These are phyloP conservation scores for Chaetomium strumarium DNA, from an alignment of 2,329 filamentous ascomycete species.

Conservation along the genomic window DNA sequence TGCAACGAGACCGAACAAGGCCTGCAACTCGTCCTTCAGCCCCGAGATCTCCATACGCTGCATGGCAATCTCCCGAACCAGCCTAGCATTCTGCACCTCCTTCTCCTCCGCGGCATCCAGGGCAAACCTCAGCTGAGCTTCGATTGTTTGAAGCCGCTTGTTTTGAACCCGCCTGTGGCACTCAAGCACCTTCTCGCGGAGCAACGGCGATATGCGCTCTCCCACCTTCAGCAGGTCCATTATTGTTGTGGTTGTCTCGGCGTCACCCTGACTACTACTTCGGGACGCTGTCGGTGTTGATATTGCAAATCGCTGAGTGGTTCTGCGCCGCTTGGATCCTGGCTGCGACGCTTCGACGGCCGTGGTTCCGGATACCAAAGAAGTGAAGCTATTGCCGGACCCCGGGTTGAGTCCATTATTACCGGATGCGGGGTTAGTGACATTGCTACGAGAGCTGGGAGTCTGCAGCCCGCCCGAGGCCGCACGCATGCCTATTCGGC, in stretches of 20 bases:
- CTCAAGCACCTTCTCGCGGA: slow-evolving; percentile 33
- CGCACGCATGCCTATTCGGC: slow-evolving; percentile 2
- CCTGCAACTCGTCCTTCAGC: too few relatives aligned
- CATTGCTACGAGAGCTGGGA: slow-evolving; percentile 2
- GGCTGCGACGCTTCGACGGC: neutral
- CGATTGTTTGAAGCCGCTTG: too few relatives aligned
- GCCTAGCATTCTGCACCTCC: too few relatives aligned
- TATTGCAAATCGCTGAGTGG: neutral
- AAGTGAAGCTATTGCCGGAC: slow-evolving; percentile 2
- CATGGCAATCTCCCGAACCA: too few relatives aligned
- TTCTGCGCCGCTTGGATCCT: slow-evolving; percentile 4
- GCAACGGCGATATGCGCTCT: slow-evolving; percentile 34
- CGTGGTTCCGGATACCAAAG: neutral
- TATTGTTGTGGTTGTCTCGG: slow-evolving; percentile 41
- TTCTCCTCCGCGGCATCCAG: too few relatives aligned
- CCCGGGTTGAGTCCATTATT: too few relatives aligned
- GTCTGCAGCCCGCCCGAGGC: neutral
- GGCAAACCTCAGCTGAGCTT: too few relatives aligned
- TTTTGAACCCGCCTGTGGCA: too few relatives aligned
- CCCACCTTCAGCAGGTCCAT: slow-evolving; percentile 43
- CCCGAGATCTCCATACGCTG: too few relatives aligned
- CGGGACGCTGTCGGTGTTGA: slow-evolving; percentile 4
- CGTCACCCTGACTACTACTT: slow-evolving; percentile 18
- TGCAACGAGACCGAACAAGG: too few relatives aligned
- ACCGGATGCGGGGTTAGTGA: neutral